Evolutionary conservation across 108 stramenopile species (phyloP).

Genomic region (Heterococcus sp.): DNA sequence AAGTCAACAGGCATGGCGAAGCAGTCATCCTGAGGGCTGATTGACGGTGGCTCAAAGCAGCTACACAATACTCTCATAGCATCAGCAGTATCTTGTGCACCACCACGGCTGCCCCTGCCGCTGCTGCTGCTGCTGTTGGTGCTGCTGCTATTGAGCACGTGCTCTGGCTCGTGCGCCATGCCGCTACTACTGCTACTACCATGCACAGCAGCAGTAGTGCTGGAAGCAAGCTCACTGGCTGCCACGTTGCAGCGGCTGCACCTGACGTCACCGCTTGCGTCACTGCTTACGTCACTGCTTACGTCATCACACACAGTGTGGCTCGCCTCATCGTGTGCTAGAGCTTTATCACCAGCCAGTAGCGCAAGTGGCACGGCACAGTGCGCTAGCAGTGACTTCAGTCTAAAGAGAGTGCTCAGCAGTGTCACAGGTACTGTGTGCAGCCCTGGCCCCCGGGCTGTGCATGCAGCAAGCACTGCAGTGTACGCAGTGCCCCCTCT

Average conservation of each 20-base stretch:
- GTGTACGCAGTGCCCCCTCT: neutral
- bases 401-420: neutral
- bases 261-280: no score
- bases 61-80: neutral
- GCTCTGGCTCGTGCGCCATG: neutral
- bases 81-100: neutral
- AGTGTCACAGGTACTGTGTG: neutral
- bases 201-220: neutral
- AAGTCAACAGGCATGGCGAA: neutral
- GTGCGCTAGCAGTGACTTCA: neutral
- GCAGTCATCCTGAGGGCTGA: neutral
- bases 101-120: neutral
- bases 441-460: neutral
- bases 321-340: neutral
- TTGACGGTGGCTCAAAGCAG: neutral
- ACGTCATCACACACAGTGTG: neutral
- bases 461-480: neutral
- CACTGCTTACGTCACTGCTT: no score
- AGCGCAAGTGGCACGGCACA: no score
- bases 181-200: neutral
- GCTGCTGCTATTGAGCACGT: neutral
- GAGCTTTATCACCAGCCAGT: no score
- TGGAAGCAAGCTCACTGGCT: neutral
- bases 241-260: neutral
- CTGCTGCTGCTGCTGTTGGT: neutral